Evolutionary conservation across 352 stramenopile genomes (phyloP).

Genomic region (Blastocystis sp.): DNA sequence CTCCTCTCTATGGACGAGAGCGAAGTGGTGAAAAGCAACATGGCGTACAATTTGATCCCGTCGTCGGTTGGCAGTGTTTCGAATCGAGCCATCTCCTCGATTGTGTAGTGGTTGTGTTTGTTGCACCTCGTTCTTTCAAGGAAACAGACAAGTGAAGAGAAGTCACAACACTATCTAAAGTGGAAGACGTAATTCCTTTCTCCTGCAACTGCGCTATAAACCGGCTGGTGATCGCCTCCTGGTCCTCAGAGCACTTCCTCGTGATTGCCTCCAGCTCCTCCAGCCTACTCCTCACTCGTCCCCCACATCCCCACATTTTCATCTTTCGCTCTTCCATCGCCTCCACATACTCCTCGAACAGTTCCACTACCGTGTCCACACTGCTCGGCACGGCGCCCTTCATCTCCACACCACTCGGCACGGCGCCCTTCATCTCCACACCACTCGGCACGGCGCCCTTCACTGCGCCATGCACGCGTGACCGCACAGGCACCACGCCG

Average conservation of each 20-base stretch:
- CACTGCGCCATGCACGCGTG: not conserved
- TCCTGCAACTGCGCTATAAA: constrained; percentile 10
- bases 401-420: not conserved
- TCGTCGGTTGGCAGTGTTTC: not conserved
- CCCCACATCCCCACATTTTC: not conserved
- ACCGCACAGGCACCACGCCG: not conserved
- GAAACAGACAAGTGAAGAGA: constrained; percentile 21
- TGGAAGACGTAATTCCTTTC: not conserved
- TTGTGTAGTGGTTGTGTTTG: not conserved
- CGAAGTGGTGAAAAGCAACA: not conserved
- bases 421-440: not conserved
- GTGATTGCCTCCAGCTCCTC: not conserved
- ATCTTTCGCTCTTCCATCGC: constrained; percentile 31
- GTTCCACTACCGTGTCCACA: not conserved
- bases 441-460: not conserved
- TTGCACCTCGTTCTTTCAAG: not conserved
- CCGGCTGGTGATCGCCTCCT: constrained; percentile 1
- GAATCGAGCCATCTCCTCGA: not conserved
- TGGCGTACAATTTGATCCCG: not conserved
- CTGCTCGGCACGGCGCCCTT: not conserved
- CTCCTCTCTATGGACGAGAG: not conserved
- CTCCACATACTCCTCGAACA: constrained; percentile 41
- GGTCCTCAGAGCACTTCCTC: not conserved
- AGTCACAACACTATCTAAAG: not conserved
- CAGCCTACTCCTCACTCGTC: constrained; percentile 2